Percentiles rank a stretch among this genome's conserved stretches.
These are phyloP conservation scores for Imleria badia DNA, from an alignment of 768 basidiomycete species.

Conservation along the genomic window DNA sequence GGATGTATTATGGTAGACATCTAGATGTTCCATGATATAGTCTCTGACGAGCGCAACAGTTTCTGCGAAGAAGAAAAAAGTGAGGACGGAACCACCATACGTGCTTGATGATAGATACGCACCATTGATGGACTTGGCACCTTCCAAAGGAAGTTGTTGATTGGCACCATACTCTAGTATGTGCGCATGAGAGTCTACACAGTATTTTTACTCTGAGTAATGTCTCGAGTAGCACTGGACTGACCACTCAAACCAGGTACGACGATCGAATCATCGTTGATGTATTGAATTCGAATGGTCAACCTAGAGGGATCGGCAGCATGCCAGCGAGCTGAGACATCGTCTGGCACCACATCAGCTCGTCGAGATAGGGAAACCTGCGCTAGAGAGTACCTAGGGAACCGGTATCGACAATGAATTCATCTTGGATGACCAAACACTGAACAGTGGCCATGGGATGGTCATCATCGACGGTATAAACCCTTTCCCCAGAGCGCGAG, in stretches of 20 bases:
- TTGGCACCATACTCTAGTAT: constrained; percentile 76
- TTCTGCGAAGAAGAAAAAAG: constrained; percentile 37
- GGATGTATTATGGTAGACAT: constrained; percentile 53
- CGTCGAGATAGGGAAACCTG: neutral
- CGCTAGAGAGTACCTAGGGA: constrained; percentile 45
- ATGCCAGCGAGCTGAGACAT: constrained; percentile 44
- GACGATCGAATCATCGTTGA: constrained; percentile 56
- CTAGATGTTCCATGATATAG: constrained; percentile 59
- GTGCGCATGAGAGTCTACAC: constrained; percentile 76
- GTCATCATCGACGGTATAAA: constrained; percentile 67
- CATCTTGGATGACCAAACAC: constrained; percentile 59
- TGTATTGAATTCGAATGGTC: constrained; percentile 45
- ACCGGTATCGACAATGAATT: constrained; percentile 53
- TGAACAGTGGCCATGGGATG: constrained; percentile 54
- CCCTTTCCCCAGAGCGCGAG: constrained; percentile 46
- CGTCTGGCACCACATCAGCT: constrained; percentile 32
- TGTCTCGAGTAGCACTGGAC: constrained; percentile 21
- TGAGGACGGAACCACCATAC: no score
- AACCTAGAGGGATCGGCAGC: constrained; percentile 20
- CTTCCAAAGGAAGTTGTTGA: constrained; percentile 61
- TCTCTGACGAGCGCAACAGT: constrained; percentile 60
- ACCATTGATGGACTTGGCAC: constrained; percentile 60
- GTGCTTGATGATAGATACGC: neutral
- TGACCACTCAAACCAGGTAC: constrained; percentile 73
- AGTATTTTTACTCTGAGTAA: neutral